phyloP scores from a whole-genome alignment of 345 rosid species.

The Salix viminalis region DNA sequence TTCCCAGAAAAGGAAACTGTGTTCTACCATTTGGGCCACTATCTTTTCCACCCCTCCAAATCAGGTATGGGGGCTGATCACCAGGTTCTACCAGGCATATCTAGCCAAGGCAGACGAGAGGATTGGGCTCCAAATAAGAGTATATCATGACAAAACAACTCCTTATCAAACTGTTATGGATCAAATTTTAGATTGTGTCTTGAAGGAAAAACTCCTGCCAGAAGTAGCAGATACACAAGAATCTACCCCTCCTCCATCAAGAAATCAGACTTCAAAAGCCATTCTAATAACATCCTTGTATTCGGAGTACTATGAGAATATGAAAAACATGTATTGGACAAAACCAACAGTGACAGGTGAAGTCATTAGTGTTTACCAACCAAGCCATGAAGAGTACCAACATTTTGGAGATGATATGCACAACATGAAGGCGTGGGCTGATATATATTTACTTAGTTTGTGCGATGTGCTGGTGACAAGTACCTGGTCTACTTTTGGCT shows the following conservation, averaged over 20 bases:
- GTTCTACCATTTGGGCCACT: slow-evolving; percentile 24
- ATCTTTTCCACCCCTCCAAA: slow-evolving; percentile 30
- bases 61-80: slow-evolving; percentile 19
- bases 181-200: slow-evolving; percentile 10
- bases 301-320: not conserved
- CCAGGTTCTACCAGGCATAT: slow-evolving; percentile 19
- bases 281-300: slow-evolving; percentile 16
- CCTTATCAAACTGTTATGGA: slow-evolving; percentile 4
- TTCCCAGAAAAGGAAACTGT: slow-evolving; percentile 26
- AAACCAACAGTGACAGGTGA: slow-evolving; percentile 11
- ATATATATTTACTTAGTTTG: slow-evolving; percentile 29
- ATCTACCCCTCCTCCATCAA: not conserved
- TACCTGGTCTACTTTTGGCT: slow-evolving; percentile 23
- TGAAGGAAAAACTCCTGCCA: slow-evolving; percentile 17
- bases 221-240: not conserved
- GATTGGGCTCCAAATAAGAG: slow-evolving; percentile 24
- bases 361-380: slow-evolving; percentile 15
- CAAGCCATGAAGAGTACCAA: slow-evolving; percentile 22
- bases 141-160: not conserved
- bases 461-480: slow-evolving; percentile 24
- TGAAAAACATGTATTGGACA: slow-evolving; percentile 5
- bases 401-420: slow-evolving; percentile 13
- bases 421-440: slow-evolving; percentile 25
- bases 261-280: slow-evolving; percentile 9
- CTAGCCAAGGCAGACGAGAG: slow-evolving; percentile 19